Base-by-base conservation (phyloP, 371 early-diverging fungal species). In the Haplosporangium sp. region DNA sequence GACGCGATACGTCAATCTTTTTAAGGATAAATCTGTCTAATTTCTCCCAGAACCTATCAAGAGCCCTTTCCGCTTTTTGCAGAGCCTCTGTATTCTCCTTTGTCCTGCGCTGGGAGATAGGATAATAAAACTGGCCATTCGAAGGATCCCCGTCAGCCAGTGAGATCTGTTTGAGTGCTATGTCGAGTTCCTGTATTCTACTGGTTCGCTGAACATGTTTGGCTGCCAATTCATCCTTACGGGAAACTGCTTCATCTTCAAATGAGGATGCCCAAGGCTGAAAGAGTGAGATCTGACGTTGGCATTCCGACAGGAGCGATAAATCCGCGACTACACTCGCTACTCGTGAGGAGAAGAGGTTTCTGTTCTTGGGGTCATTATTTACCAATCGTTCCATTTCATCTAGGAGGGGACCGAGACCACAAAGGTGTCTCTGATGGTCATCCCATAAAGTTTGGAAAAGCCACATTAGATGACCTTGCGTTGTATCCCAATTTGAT, bases 231-330 rank as follows among this genome's bases (percentile, higher is more conserved):
- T 60, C 40, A 7, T 38, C 27, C 13, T 65, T 13, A 17, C 65
- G 61, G 35, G 20, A 0, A 34, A 13, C 57, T 15, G 65, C 69
- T 10, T 69, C 65, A 45, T 1, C 19, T 48, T 74, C 69, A 69
- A 74, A 74, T 37, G 69, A 35, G 35, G 74, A 63, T n/a, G 74
- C 74, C 74, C 74, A 74, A 48, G 74, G 74, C 37, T 65, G 40
- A 47, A 48, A 74, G 38, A 74, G 69, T 7, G 37, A 42, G 45
- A 74, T 74, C 55, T 74, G 74, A 19, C 62, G 58, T 61, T 65
- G 57, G 39, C 69, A 68, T 56, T 74, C 74, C 48, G 61, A 48
- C 52, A 74, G 15, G 62, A 74, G 69, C 48, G 74, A 74, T n/a
- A 64, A 65, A 60, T 74, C 74, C 10, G 69, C 65, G 20, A 74